Base-by-base conservation (phyloP, 305 asterid species). In the Ajuga reptans region DNA sequence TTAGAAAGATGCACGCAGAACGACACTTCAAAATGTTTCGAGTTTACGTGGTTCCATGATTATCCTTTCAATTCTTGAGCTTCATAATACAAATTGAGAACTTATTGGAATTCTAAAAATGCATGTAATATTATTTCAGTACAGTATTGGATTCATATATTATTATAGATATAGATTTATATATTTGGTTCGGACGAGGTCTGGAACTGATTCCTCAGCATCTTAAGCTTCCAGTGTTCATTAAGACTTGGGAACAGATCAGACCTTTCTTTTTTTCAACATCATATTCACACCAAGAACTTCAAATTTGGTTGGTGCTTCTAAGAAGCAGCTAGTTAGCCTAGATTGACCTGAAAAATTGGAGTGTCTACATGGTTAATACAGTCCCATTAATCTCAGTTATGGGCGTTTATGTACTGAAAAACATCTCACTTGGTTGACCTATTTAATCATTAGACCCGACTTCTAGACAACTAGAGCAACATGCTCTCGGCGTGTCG, bases 381-480 rank as follows among this genome's bases (percentile, higher is more conserved):
- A 55, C 14, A 53, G 46, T 53, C 39, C 36, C 21, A 31, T 72
- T 16, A 46, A 65, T 42, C 9, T 11, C 27, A 33, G 15, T 42
- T 9, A 37, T 62, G 46, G 54, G 41, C 16, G 51, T 14, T 63
- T 39, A 64, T 51, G 41, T 55, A 64, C 56, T 41, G 21, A 9
- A 46, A 46, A 27, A 15, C 12, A 42, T 21, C 9, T 51, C 16
- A 2, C 31, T 53, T 69, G 27, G 36, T 3, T 55, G 3, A 12
- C 45, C 8, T 9, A 36, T 36, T 36, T 36, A 39, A 36, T 36
- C 21, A 11, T 47, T 42, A 47, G 66, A 53, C 17, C n/a, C 43
- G 58, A 51, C 43, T 36, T 61, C 31, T 15, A 64, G 31, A 72
- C 46, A 21, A 34, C 42, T 66, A 58, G 65, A 41, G 46, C 52